Evolutionary conservation across 1,139 yeast genomes (phyloP), one percentile per base, ranked within the genome.

Genomic region (Pichia sp.): DNA sequence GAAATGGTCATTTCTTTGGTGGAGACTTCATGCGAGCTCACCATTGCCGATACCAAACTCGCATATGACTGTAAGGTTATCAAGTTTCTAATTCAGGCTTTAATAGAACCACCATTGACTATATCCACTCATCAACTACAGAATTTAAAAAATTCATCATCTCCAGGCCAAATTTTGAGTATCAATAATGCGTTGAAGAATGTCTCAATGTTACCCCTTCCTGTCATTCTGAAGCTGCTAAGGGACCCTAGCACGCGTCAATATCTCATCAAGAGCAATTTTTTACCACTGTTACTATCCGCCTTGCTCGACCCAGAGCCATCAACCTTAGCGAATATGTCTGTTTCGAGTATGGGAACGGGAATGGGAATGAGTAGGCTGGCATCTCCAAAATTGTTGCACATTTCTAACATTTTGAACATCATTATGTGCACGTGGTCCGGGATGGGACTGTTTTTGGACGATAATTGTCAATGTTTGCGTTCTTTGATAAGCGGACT

Each of bases 361-460:
- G n/a, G n/a, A n/a, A n/a, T n/a, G n/a, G n/a, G n/a, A n/a, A n/a
- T n/a, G n/a, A n/a, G n/a, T n/a, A n/a, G n/a, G n/a, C 6, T 64
- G 20, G 68, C 66, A 40, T 58, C 63, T 3, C 83, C 77, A 22
- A 73, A 67, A 46, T 59, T 85, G 22, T 81, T 79, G 41, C 72
- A 70, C 44, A 63, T 77, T n/a, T 74, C 91, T 0, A 67, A 72
- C 32, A 64, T 85, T 11, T 58, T 88, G 4, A 63, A 84, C 0
- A 57, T 72, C 3, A 59, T 85, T 21, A 59, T 91, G 34, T 81
- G 84, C 43, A 71, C 77, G 32, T 82, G 93, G 76, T 69, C 83
- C 15, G 98, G 98, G 0, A 54, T 87, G 11, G 69, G 82, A 46
- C 72, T 82, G 8, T 72, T 80, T 48, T 69, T 85, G 0, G 66